Base-by-base conservation (phyloP, 305 asterid species). In the Salvia sclarea region DNA sequence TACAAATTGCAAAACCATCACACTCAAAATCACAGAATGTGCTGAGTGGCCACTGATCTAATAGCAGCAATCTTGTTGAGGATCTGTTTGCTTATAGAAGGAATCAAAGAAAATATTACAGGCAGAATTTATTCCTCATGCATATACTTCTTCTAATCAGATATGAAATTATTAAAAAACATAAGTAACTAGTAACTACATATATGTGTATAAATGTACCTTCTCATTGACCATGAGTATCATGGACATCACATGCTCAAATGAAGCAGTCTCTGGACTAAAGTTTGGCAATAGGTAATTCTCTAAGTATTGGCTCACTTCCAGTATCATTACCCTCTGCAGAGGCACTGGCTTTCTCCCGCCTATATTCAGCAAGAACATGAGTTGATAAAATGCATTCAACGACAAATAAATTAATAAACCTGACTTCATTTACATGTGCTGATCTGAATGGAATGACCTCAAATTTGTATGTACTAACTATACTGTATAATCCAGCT, bases 211-310 rank as follows among this genome's bases (percentile, higher is more conserved):
- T 31, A 40, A 18, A 2, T 56, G 38, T 76, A 93, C 98, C 98
- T 94, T 94, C 84, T 94, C 99, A 81, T 94, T 94, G 74, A 94
- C 86, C 99, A 94, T 89, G 68, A 94, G 96, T 73, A 94, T 86
- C 90, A 94, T 91, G 14, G 99, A 91, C 99, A 94, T 94, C 67
- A 94, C 89, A 71, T 94, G 97, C 89, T 94, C 97, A 74, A 94
- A 91, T 16, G 95, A 83, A 69, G 99, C 83, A 58, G 84, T 79
- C 82, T 94, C 99, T 2, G 93, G 91, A 73, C 69, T 81, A 79
- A 94, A 94, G 83, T 88, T 84, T 17, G 98, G 99, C 96, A 92
- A 91, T 8, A 94, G 96, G 75, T 94, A 94, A 75, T 94, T 94
- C 88, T 94, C 99, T 85, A 91, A 72, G 83, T 89, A 94, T 78